These are phyloP conservation scores for Vickermania spadyakhi DNA, from an alignment of 208 protist species.

Conservation along the genomic window DNA sequence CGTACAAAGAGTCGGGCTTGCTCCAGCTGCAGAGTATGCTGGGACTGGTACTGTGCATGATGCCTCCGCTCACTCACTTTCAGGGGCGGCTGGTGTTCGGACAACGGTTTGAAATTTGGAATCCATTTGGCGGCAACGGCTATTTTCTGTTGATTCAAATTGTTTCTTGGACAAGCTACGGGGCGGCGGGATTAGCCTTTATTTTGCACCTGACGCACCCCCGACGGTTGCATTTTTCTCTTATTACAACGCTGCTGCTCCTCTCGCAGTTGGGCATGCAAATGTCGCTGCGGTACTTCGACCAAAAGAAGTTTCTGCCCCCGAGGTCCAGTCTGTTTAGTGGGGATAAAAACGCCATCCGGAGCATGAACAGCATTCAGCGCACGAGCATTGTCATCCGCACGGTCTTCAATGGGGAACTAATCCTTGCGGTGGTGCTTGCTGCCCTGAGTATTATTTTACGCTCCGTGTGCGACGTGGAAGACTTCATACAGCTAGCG, in stretches of 20 bases:
- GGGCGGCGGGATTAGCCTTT: conserved; percentile 40
- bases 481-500: background rate
- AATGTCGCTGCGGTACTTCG: conserved; percentile 50
- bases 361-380: conserved; percentile 19
- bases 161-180: conserved; percentile 51
- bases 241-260: conserved; percentile 24
- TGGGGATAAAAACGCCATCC: conserved; percentile 3
- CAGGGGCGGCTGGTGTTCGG: conserved; percentile 50
- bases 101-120: conserved; percentile 47
- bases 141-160: conserved; percentile 57
- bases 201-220: conserved; percentile 42
- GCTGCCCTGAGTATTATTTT: conserved; percentile 34
- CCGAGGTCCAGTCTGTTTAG: background rate
- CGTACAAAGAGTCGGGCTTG: conserved; percentile 7
- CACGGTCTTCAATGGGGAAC: conserved; percentile 32
- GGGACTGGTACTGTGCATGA: conserved; percentile 34
- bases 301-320: conserved; percentile 4
- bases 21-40: conserved; percentile 20
- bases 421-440: conserved; percentile 48
- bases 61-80: conserved; percentile 57
- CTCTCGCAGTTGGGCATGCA: conserved; percentile 66
- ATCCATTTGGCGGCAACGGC: conserved; percentile 36
- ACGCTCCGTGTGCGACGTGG: conserved; percentile 35
- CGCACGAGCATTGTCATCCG: conserved; percentile 5
- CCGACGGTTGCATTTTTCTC: conserved; percentile 16